A percentile compares a stretch with the other conserved stretches of the same genome.
These are phyloP conservation scores for Vitis riparia DNA, from an alignment of 164 flowering plant genomes.

Conservation along the genomic window DNA sequence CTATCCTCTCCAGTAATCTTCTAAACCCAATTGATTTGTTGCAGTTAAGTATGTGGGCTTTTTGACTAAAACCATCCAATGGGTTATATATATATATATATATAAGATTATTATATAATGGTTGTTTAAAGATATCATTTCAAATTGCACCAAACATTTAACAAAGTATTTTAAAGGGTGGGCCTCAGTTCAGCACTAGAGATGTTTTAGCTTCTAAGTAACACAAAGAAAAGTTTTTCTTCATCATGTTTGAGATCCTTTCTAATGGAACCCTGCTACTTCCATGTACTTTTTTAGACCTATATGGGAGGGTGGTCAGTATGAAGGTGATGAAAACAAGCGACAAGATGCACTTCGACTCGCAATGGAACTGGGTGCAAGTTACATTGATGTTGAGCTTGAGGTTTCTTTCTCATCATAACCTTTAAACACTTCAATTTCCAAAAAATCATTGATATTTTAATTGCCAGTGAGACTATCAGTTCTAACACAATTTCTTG, in stretches of 20 bases:
- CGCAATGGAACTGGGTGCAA: conserved; percentile 69
- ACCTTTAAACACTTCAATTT: not conserved
- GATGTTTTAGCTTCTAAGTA: no score
- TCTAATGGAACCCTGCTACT: not conserved
- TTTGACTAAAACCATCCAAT: no score
- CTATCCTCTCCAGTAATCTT: no score
- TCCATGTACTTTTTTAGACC: conserved; percentile 37
- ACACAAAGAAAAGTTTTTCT: no score
- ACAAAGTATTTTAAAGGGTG: no score
- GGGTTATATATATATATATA: no score
- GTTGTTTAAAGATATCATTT: no score
- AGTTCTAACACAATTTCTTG: not conserved
- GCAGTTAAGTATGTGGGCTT: no score
- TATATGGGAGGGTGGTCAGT: conserved; percentile 71
- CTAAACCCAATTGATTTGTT: no score
- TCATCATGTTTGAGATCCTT: not conserved
- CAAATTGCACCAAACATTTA: no score
- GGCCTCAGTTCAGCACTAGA: no score
- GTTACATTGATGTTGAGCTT: conserved; percentile 67
- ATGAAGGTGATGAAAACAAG: conserved; percentile 57
- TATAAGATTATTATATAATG: no score
- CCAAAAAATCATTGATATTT: not conserved
- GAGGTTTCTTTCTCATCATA: conserved; percentile 38
- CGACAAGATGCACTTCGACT: conserved; percentile 45
- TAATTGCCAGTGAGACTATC: not conserved